Evolutionary conservation across 73 alveolate genomes (phyloP).

Genomic region (Symbiodinium pilosum): DNA sequence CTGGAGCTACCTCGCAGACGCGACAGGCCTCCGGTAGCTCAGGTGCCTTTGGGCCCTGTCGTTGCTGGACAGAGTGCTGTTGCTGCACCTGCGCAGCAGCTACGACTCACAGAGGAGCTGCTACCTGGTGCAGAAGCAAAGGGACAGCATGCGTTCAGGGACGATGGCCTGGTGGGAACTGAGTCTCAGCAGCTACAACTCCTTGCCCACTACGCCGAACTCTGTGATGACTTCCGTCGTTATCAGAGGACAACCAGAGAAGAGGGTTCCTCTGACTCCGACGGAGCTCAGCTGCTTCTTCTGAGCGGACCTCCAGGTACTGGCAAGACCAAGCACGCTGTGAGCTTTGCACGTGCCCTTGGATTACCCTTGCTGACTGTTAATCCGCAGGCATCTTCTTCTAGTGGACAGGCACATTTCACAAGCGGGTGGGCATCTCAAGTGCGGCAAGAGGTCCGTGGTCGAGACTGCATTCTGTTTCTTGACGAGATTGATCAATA

Average conservation of each 20-base stretch:
- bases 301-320: slow-evolving; percentile 82
- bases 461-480: slow-evolving; percentile 76
- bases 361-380: slow-evolving; percentile 59
- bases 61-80: background rate
- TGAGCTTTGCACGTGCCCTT: slow-evolving; percentile 83
- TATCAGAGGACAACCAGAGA: background rate
- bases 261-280: background rate
- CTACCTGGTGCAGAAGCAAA: slow-evolving; percentile 42
- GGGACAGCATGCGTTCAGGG: slow-evolving; percentile 51
- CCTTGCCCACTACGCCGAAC: slow-evolving; percentile 80
- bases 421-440: slow-evolving; percentile 51
- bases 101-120: slow-evolving; percentile 47
- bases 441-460: slow-evolving; percentile 71
- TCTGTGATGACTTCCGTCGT: slow-evolving; percentile 32
- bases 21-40: slow-evolving; percentile 18
- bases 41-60: background rate
- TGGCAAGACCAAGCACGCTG: slow-evolving; percentile 76
- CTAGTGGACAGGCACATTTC: background rate
- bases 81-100: background rate
- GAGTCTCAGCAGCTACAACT: slow-evolving; percentile 71
- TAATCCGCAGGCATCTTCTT: slow-evolving; percentile 33
- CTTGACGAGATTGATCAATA: slow-evolving; percentile 75
- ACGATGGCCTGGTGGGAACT: slow-evolving; percentile 78
- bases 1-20: slow-evolving; percentile 84
- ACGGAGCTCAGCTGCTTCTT: slow-evolving; percentile 63